Evolutionary conservation across 2,329 filamentous ascomycete species (phyloP).

Genomic region (Talaromyces sp.): DNA sequence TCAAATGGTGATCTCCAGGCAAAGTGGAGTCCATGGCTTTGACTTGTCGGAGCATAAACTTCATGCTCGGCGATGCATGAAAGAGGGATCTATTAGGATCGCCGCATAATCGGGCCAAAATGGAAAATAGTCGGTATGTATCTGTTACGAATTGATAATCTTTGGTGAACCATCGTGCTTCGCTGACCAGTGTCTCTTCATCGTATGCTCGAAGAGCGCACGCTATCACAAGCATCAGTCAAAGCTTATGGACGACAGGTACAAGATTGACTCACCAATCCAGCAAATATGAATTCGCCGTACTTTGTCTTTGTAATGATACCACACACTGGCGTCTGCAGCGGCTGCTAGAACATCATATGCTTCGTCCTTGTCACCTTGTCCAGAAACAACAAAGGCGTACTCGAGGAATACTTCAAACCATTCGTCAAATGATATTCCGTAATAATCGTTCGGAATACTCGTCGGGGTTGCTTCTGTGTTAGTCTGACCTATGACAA

Average conservation of each 20-base stretch:
- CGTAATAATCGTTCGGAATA: conserved; percentile 63
- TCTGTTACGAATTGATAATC: conserved; percentile 78
- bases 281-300: conserved; percentile 75
- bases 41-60: conserved; percentile 87
- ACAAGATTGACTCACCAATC: conserved; percentile 56
- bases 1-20: conserved; percentile 45
- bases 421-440: conserved; percentile 81
- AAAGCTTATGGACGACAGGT: conserved; percentile 3
- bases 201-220: conserved; percentile 82
- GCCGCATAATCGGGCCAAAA: conserved; percentile 73
- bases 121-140: conserved; percentile 77
- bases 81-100: conserved; percentile 64
- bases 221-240: conserved; percentile 48
- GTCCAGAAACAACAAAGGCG: conserved; percentile 70
- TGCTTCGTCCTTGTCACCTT: conserved; percentile 66
- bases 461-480: conserved; percentile 26
- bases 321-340: conserved; percentile 78
- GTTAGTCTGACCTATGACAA: conserved; percentile 1
- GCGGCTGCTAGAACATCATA: conserved; percentile 79
- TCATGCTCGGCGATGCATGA: conserved; percentile 77
- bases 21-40: conserved; percentile 79
- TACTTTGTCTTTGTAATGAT: conserved; percentile 64
- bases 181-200: conserved; percentile 68
- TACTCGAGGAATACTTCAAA: conserved; percentile 88
- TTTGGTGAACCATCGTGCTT: conserved; percentile 80